These are phyloP conservation scores for Diaporthe aspalathi DNA, from an alignment of 2,329 filamentous ascomycete species.

Conservation along the genomic window DNA sequence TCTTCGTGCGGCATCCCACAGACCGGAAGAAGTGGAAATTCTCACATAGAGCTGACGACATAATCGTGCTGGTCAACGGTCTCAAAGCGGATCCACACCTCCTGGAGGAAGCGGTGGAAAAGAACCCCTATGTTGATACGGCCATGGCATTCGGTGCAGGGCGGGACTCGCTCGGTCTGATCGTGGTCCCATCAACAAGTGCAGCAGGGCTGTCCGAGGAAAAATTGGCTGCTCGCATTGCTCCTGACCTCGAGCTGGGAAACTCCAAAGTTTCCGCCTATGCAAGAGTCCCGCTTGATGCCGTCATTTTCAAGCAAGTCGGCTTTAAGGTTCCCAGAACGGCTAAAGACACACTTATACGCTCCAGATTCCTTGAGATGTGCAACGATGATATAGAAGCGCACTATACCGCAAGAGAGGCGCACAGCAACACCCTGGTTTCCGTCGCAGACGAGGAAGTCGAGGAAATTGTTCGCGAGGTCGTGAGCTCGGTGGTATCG, in stretches of 20 bases:
- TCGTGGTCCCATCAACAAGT: constrained; percentile 5
- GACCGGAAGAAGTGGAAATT: constrained; percentile 53
- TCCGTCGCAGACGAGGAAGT: constrained; percentile 35
- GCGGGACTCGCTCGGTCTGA: constrained; percentile 22
- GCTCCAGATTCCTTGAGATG: constrained; percentile 60
- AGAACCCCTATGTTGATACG: neutral
- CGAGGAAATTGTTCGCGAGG: neutral
- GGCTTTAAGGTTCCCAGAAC: constrained; percentile 48
- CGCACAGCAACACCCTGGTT: neutral
- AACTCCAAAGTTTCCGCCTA: constrained; percentile 26
- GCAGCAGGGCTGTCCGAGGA: neutral
- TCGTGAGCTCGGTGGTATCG: constrained; percentile 19
- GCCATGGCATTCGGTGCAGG: constrained; percentile 26
- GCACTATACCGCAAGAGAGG: constrained; percentile 49
- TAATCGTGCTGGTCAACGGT: constrained; percentile 52
- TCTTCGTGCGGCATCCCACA: constrained; percentile 47
- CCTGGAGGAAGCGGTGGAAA: constrained; percentile 10
- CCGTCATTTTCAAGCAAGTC: constrained; percentile 18
- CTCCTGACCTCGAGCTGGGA: neutral
- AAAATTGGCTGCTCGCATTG: constrained; percentile 4
- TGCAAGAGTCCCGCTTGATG: neutral
- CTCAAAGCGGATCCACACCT: constrained; percentile 47
- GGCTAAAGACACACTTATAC: constrained; percentile 68
- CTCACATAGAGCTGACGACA: constrained; percentile 52
- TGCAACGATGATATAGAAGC: constrained; percentile 60